Conservation (phyloP, 2,329 filamentous ascomycete species). For the Pseudogymnoascus sp. region DNA sequence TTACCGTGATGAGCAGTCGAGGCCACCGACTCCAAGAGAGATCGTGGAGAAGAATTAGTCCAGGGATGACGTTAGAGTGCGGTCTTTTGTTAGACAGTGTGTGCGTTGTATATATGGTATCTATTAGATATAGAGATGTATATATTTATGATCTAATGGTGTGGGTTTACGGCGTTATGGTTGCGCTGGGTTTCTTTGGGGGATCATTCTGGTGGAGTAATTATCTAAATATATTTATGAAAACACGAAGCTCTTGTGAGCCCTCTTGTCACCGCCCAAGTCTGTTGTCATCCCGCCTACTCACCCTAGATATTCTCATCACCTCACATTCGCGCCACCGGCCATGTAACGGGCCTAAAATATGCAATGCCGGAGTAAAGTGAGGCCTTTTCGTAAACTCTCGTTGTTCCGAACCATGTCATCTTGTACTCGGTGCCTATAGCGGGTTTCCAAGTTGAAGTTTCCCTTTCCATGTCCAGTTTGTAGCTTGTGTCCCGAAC, state of each 20-base stretch:
- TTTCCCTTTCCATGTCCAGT: background rate
- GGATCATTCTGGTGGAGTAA: constrained; percentile 7
- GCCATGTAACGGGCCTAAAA: background rate
- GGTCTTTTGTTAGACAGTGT: background rate
- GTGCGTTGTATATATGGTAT: background rate
- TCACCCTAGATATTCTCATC: background rate
- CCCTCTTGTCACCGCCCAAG: background rate
- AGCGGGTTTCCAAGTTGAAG: too few species aligned
- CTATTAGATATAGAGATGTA: background rate
- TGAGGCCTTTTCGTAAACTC: too few species aligned
- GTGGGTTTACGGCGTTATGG: constrained; percentile 28
- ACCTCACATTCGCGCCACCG: background rate
- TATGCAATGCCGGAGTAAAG: too few species aligned
- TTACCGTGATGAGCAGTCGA: background rate
- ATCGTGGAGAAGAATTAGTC: background rate
- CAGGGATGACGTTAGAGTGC: background rate
- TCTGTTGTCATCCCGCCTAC: too few species aligned
- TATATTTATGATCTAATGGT: constrained; percentile 23
- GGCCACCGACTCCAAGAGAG: background rate
- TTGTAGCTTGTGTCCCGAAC: too few species aligned
- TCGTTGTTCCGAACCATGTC: too few species aligned
- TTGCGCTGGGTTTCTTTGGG: constrained; percentile 20
- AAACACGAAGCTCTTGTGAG: background rate
- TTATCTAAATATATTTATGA: background rate
- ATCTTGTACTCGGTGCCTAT: too few species aligned